Conservation (phyloP, 352 stramenopile species). For the Phytophthora litchii region DNA sequence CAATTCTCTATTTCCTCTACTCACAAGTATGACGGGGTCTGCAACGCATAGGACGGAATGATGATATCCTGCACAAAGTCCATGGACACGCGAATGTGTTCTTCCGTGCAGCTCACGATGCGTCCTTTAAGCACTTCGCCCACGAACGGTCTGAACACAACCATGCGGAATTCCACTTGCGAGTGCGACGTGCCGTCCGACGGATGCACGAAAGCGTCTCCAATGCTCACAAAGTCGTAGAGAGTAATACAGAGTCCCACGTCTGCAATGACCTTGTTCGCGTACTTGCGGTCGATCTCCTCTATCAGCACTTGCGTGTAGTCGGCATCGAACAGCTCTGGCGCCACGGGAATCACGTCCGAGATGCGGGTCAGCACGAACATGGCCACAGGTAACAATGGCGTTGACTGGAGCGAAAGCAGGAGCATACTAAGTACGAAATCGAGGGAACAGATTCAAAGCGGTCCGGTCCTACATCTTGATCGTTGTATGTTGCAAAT, state of each 20-base stretch:
- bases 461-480: background rate
- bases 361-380: slow-evolving; percentile 87
- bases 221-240: slow-evolving; percentile 90
- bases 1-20: background rate
- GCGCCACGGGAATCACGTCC: slow-evolving; percentile 85
- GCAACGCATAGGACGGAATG: slow-evolving; percentile 87
- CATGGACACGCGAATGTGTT: slow-evolving; percentile 91
- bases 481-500: background rate
- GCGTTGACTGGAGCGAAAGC: slow-evolving; percentile 21
- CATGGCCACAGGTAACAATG: slow-evolving; percentile 41
- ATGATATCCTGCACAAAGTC: slow-evolving; percentile 92
- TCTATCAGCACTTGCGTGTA: slow-evolving; percentile 87
- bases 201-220: slow-evolving; percentile 85
- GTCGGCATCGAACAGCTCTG: slow-evolving; percentile 81
- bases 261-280: slow-evolving; percentile 90
- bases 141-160: slow-evolving; percentile 89
- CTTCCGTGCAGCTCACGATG: slow-evolving; percentile 89
- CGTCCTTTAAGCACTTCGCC: slow-evolving; percentile 89
- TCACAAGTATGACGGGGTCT: slow-evolving; percentile 87
- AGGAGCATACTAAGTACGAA: slow-evolving; percentile 12
- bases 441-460: background rate
- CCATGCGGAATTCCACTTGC: slow-evolving; percentile 90
- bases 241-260: slow-evolving; percentile 89
- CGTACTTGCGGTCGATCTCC: slow-evolving; percentile 91
- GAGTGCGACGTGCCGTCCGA: slow-evolving; percentile 88